Percentiles rank a stretch among this genome's conserved stretches.
These are phyloP conservation scores for Trichoderma virens DNA, from an alignment of 495 filamentous ascomycete genomes.

Conservation along the genomic window DNA sequence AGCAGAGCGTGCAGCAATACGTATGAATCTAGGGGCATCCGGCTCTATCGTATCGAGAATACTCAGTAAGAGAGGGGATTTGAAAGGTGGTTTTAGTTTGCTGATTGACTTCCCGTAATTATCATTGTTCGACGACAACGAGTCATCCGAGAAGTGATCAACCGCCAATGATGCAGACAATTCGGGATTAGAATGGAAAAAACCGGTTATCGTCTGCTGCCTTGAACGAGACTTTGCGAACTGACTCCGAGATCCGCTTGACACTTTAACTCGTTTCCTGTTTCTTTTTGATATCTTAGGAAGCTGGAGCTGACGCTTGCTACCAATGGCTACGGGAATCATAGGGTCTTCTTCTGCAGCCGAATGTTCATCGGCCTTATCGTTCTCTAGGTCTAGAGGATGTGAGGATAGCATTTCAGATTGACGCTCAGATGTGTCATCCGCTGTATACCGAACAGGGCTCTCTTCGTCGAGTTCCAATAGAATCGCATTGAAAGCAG, in stretches of 20 bases:
- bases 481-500: slow-evolving; percentile 19
- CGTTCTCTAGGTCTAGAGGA: not conserved
- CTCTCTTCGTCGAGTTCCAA: slow-evolving; percentile 42
- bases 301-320: not conserved
- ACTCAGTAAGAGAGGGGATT: slow-evolving; percentile 46
- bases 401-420: not conserved
- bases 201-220: not conserved
- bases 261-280: not conserved
- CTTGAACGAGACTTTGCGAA: not conserved
- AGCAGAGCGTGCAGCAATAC: slow-evolving; percentile 66
- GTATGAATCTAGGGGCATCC: slow-evolving; percentile 63
- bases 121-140: not conserved
- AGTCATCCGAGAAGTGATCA: not conserved
- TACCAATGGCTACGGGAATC: not conserved
- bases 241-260: not conserved
- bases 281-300: not conserved
- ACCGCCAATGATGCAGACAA: not conserved
- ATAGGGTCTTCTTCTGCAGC: not conserved
- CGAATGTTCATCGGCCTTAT: not conserved
- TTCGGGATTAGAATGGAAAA: not conserved
- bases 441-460: not conserved
- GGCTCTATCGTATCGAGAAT: slow-evolving; percentile 63
- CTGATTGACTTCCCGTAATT: not conserved
- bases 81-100: not conserved
- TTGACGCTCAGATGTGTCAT: not conserved